Evolutionary conservation across 164 flowering plant genomes (phyloP).

Genomic region (Amborella trichopoda): DNA sequence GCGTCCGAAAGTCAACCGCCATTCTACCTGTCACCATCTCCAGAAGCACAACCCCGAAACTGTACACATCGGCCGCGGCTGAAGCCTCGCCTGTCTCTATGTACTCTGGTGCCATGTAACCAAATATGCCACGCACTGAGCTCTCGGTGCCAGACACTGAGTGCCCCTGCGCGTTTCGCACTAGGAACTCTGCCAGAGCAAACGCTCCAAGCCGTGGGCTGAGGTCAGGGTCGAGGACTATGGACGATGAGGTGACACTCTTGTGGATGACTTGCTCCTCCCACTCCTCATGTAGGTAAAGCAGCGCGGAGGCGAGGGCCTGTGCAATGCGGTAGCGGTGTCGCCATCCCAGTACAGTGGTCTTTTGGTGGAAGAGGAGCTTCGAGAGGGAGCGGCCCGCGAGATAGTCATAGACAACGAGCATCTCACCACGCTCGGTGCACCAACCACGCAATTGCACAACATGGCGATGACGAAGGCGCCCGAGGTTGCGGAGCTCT

Average conservation of each 20-base stretch:
- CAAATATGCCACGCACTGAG: conserved; percentile 78
- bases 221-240: conserved; percentile 70
- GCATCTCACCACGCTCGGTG: conserved; percentile 98
- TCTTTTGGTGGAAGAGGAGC: conserved; percentile 33
- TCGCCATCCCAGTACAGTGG: conserved; percentile 36
- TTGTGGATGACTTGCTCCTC: conserved; percentile 91
- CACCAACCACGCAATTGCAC: conserved; percentile 97
- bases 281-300: conserved; percentile 95
- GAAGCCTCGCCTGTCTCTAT: conserved; percentile 64
- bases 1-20: conserved; percentile 69
- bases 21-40: conserved; percentile 67
- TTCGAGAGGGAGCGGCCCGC: conserved; percentile 45
- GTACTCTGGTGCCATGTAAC: conserved; percentile 91
- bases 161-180: conserved; percentile 66
- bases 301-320: conserved; percentile 75
- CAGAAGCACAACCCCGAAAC: conserved; percentile 86
- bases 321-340: conserved; percentile 60
- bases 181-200: conserved; percentile 83
- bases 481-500: conserved; percentile 63
- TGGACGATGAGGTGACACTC: conserved; percentile 70
- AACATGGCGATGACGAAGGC: conserved; percentile 78
- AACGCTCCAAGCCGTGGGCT: conserved; percentile 80
- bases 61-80: conserved; percentile 60
- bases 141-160: conserved; percentile 15
- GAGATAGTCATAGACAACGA: conserved; percentile 78